Evolutionary conservation across 1,284 basidiomycete species (phyloP), one percentile per base, ranked within the genome.

Genomic region (Thecaphora frezii): DNA sequence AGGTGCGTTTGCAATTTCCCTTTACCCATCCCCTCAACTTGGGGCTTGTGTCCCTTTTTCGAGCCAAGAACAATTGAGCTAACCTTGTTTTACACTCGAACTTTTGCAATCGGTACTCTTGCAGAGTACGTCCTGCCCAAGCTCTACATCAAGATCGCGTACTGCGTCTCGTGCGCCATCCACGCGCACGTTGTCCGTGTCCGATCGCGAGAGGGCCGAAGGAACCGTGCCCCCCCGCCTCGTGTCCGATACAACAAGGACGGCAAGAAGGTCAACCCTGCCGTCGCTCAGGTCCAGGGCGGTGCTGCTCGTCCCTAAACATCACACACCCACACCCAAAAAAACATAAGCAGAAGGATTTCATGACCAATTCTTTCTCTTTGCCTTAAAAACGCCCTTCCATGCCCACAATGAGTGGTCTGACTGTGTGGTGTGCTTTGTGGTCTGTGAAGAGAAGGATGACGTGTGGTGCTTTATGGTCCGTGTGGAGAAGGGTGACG

Each of bases 91-190:
- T n/a, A n/a, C n/a, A n/a, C n/a, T n/a, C n/a, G n/a, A n/a, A n/a
- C n/a, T n/a, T n/a, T n/a, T 16, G 16, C 13, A 19, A 37, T 21
- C 18, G 18, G 23, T 37, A 14, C 24, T 2, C 50, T 33, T 54
- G 37, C 81, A 91, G 96, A 98, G 84, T 98, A 98, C 83, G 87
- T 87, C 56, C 88, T 98, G 76, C 94, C 94, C 64, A 98, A 98
- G 83, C 84, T 98, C 70, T 98, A 99, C 87, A 90, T 97, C 86
- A 97, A 97, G 88, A 90, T 98, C 74, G 89, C 87, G 51, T 98
- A 99, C 86, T 99, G 94, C 82, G 89, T 99, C 64, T 97, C 93
- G 57, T 99, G 96, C 81, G 94, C 94, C 44, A 97, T 99, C 82
- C 94, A 99, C 86, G 93, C 93, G 76, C 94, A 98, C 83, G 89